A percentile compares a stretch with the other conserved stretches of the same genome.
Evolutionary conservation across 805 yeast genomes (phyloP).

Genomic region (Yamadazyma insecticola): DNA sequence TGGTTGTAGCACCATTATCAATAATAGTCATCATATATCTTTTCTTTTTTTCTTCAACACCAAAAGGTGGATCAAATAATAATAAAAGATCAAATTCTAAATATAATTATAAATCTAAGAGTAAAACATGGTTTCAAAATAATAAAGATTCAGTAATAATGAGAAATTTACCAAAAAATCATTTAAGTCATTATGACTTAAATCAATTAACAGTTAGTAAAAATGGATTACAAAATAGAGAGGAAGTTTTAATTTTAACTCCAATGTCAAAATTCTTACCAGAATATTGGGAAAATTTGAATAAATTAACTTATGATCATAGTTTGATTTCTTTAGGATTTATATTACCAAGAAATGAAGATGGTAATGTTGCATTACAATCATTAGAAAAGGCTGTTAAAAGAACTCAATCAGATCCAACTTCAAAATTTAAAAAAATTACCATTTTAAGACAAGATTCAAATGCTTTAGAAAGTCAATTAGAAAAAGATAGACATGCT

Average conservation of each 20-base stretch:
- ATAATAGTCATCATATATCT: slow-evolving; percentile 40
- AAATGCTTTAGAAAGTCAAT: slow-evolving; percentile 66
- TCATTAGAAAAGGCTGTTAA: slow-evolving; percentile 73
- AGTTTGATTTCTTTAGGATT: slow-evolving; percentile 84
- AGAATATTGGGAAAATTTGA: slow-evolving; percentile 83
- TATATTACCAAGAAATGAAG: slow-evolving; percentile 75
- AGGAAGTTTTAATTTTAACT: slow-evolving; percentile 79
- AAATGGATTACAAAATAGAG: slow-evolving; percentile 68
- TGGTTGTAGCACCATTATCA: slow-evolving; percentile 43
- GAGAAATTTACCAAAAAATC: slow-evolving; percentile 62
- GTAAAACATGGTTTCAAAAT: slow-evolving; percentile 42
- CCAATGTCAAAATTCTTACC: slow-evolving; percentile 87
- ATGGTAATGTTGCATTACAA: slow-evolving; percentile 77
- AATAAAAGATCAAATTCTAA: slow-evolving; percentile 21
- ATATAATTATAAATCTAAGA: slow-evolving; percentile 43
- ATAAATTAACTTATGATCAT: slow-evolving; percentile 76
- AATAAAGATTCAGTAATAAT: slow-evolving; percentile 47
- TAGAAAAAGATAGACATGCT: slow-evolving; percentile 90
- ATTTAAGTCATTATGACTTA: slow-evolving; percentile 78
- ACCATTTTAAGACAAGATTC: slow-evolving; percentile 90
- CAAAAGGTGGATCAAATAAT: slow-evolving; percentile 2
- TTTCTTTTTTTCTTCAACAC: slow-evolving; percentile 26
- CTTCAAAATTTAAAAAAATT: slow-evolving; percentile 71
- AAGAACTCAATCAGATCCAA: slow-evolving; percentile 55
- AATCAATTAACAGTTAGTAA: slow-evolving; percentile 71